Evolutionary conservation across 805 yeast genomes (phyloP).

Genomic region (Cyberlindnera misumaiensis): DNA sequence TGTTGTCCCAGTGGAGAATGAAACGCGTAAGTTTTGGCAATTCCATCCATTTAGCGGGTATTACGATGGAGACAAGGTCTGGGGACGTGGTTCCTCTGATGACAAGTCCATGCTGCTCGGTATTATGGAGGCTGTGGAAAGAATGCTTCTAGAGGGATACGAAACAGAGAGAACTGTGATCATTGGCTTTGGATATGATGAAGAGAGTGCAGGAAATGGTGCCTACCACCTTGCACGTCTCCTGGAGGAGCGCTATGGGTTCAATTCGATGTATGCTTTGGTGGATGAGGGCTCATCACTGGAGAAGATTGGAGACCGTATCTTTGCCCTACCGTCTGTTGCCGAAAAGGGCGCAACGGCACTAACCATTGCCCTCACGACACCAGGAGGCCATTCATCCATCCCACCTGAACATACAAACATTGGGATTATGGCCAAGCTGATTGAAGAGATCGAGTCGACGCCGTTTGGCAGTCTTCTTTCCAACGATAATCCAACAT

Average conservation of each 20-base stretch:
- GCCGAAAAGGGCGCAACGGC: slow-evolving; percentile 59
- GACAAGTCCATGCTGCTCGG: slow-evolving; percentile 64
- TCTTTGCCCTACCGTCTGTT: slow-evolving; percentile 46
- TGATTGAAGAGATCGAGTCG: slow-evolving; percentile 44
- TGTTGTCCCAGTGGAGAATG: slow-evolving; percentile 71
- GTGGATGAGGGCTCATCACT: slow-evolving; percentile 54
- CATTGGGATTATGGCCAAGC: slow-evolving; percentile 56
- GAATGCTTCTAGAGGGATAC: slow-evolving; percentile 40
- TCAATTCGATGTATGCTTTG: slow-evolving; percentile 45
- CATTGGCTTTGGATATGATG: slow-evolving; percentile 69
- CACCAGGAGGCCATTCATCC: slow-evolving; percentile 69
- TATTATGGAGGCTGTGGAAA: slow-evolving; percentile 55
- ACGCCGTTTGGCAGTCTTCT: slow-evolving; percentile 43
- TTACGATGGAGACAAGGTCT: slow-evolving; percentile 55
- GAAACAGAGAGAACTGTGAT: slow-evolving; percentile 52
- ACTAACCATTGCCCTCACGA: slow-evolving; percentile 39
- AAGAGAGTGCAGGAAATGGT: slow-evolving; percentile 71
- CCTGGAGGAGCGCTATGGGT: slow-evolving; percentile 25
- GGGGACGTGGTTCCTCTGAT: slow-evolving; percentile 75
- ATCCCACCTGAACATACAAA: slow-evolving; percentile 65
- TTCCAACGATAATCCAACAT: slow-evolving; percentile 43
- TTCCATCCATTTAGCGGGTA: slow-evolving; percentile 61
- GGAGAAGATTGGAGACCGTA: slow-evolving; percentile 19
- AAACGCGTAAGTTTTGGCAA: slow-evolving; percentile 53
- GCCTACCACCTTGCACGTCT: slow-evolving; percentile 11